Evolutionary conservation across 2,329 filamentous ascomycete species (phyloP), one percentile per base, ranked within the genome.

Genomic region (Phyllosticta capitalensis): DNA sequence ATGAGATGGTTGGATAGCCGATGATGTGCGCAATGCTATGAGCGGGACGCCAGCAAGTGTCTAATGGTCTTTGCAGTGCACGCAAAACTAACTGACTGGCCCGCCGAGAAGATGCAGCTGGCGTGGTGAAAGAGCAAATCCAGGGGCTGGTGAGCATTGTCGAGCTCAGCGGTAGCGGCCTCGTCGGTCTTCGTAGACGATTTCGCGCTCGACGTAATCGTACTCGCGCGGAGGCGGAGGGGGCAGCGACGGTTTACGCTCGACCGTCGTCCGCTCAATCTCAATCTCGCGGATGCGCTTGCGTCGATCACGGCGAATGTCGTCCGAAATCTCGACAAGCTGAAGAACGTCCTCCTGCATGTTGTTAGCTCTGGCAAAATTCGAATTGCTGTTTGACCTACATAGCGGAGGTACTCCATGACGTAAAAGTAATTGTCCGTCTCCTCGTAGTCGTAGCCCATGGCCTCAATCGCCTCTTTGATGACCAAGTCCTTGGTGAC

Each of bases 401-500:
- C 92, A 70, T 94, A 91, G 75, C 81, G 79, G 57, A 99, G 80
- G 72, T 95, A 96, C 63, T 92, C 85, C 78, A 96, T 92, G 52
- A 97, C 84, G 73, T 96, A 97, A 74, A 89, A 97, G 74, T 90
- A 95, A 63, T 82, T 83, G 58, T 90, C 87, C 0, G 90, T 94
- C 79, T 97, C 92, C 71, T 96, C 90, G 69, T 86, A 97, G 62
- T 89, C 85, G 73, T 96, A 97, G 2, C 90, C 90, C 69, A 86
- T 76, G 67, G 87, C 80, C 65, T 95, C 87, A 64, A 97, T 89
- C 19, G 94, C 94, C 70, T 96, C 91, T 56, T 87, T 85, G 61
- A 87, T 80, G 17, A 97, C 90, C 38, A 97, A 76, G 65, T 96
- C 92, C 75, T 95, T 96, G 52, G 92, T 95, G 66, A 99, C 90